phyloP scores from a whole-genome alignment of 805 yeast species.

The Kregervanrija delftensis region DNA sequence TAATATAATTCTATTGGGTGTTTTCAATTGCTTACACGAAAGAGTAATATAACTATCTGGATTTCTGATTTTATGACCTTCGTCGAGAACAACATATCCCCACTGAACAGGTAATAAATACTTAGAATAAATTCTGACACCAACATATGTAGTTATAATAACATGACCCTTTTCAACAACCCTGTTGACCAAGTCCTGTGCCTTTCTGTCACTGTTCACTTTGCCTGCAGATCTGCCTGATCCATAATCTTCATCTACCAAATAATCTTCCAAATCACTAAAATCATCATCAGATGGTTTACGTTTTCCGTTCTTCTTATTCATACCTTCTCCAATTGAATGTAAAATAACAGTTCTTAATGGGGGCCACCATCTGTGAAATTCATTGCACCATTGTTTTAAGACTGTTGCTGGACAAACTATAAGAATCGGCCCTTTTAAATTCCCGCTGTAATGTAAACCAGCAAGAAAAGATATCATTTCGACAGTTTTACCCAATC shows the following conservation, averaged over 20 bases:
- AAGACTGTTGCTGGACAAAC: conserved; percentile 97
- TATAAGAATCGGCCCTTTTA: conserved; percentile 72
- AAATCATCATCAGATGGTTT: conserved; percentile 33
- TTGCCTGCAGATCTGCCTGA: conserved; percentile 20
- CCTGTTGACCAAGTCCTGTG: conserved; percentile 42
- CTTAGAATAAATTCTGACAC: conserved; percentile 31
- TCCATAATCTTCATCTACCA: conserved; percentile 40
- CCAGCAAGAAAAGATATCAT: conserved; percentile 88
- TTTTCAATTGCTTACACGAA: conserved; percentile 74
- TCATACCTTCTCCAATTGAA: conserved; percentile 88
- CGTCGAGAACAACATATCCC: conserved; percentile 91
- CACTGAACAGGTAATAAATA: conserved; percentile 73
- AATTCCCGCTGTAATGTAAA: conserved; percentile 69
- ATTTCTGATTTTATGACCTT: conserved; percentile 94
- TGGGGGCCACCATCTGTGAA: conserved; percentile 98
- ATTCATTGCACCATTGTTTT: conserved; percentile 95
- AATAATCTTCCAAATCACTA: conserved; percentile 37
- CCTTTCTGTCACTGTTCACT: conserved; percentile 23
- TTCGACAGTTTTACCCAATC: conserved; percentile 92
- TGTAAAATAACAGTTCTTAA: conserved; percentile 79
- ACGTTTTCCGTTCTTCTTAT: conserved; percentile 17
- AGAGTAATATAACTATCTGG: conserved; percentile 87
- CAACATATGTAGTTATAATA: conserved; percentile 81
- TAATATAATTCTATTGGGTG: conserved; percentile 78
- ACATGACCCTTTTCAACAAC: conserved; percentile 72